Conservation (phyloP, 164 flowering plant species). For the Hamamelis virginiana region DNA sequence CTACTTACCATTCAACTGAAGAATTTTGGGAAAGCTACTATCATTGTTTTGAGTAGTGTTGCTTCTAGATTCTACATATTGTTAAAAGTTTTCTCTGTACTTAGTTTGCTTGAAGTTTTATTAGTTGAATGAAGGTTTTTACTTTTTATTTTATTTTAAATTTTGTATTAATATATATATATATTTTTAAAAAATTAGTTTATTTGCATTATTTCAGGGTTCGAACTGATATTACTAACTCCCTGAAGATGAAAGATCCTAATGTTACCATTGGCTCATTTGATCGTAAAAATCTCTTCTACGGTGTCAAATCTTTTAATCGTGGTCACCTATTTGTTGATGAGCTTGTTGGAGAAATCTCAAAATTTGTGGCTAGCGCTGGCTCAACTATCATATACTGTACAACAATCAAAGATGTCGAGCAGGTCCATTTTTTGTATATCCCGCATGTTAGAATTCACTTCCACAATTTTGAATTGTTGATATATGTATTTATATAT, state of each 20-base stretch:
- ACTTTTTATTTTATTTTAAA: too few species aligned
- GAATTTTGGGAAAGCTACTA: neutral
- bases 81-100: neutral
- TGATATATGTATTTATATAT: too few species aligned
- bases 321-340: constrained; percentile 35
- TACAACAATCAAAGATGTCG: constrained; percentile 60
- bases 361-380: constrained; percentile 32
- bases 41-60: neutral
- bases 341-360: constrained; percentile 48
- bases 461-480: neutral
- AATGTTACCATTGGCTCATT: constrained; percentile 56
- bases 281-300: constrained; percentile 61
- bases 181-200: neutral
- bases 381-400: constrained; percentile 61
- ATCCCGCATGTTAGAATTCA: neutral
- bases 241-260: constrained; percentile 54
- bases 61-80: neutral
- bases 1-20: neutral
- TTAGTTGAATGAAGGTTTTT: neutral
- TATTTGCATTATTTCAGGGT: constrained; percentile 41
- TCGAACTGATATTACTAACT: constrained; percentile 42
- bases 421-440: constrained; percentile 36
- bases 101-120: neutral
- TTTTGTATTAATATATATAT: too few species aligned
- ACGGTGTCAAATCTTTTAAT: constrained; percentile 45